Base-by-base conservation (phyloP, 345 rosid genomes). In the Rhodamnia rubescens region DNA sequence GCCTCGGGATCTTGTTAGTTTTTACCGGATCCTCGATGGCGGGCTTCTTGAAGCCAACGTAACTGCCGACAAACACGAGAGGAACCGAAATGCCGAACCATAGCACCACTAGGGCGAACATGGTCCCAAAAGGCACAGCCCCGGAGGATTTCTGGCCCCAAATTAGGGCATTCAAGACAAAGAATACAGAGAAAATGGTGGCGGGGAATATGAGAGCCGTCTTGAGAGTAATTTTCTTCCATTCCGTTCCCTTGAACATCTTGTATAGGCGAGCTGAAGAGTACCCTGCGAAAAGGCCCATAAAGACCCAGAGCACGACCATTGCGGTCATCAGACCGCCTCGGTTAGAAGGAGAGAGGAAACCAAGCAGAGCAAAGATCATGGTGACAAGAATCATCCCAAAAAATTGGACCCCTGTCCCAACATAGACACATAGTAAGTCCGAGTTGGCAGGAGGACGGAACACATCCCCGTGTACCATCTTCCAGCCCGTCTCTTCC, bases 51-150 rank as follows among this genome's bases (percentile, higher is more conserved):
- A 93, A 94, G 64, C 98, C 99, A 9, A 93, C 49, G 78, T 95
- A 96, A 84, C 93, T 88, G 85, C 98, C 98, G 29, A 94, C 91
- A 84, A 93, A 96, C 64, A 93, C 96, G 0, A 95, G 95, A 13
- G 99, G 99, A 53, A 96, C 94, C 4, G 99, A 96, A 88, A 96
- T 96, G 51, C 99, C 98, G 15, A 96, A 96, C 99, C 99, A 96
- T 83, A 96, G 85, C 57, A 92, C 82, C 14, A 96, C 96, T 11
- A 96, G 91, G 29, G 95, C 96, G 86, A 95, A 93, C 98, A 96
- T 96, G 26, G 98, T 96, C 85, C 99, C 98, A 20, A 95, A 96
- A 49, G 99, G 99, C 82, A 96, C 95, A 2, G 99, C 98, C 3
- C 99, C 99, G 0, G 99, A 96, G 53, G 99, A 96, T 75, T 94